Conservation (phyloP, 2,329 filamentous ascomycete species). For the Ophiostoma novo-ulmi region DNA sequence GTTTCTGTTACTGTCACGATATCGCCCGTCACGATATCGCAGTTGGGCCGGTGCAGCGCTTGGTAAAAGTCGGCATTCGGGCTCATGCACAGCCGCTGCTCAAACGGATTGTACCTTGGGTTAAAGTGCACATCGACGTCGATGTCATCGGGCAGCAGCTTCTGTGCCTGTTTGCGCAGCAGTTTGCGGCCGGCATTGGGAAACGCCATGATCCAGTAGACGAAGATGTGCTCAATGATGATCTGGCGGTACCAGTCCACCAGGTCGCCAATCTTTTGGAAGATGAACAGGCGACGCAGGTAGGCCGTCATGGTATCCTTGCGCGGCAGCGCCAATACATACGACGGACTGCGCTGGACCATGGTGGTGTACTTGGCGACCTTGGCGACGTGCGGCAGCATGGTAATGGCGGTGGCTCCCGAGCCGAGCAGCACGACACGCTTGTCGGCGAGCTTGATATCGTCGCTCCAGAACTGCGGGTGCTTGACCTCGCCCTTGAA, state of each 20-base stretch:
- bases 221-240: constrained; percentile 44
- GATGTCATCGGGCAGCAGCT: constrained; percentile 50
- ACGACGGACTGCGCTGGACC: constrained; percentile 73
- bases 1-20: constrained; percentile 44
- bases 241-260: constrained; percentile 49
- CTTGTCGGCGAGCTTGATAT: constrained; percentile 61
- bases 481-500: constrained; percentile 56
- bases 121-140: constrained; percentile 59
- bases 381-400: constrained; percentile 64
- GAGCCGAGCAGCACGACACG: constrained; percentile 68
- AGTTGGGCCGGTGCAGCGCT: constrained; percentile 38
- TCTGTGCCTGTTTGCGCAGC: constrained; percentile 43
- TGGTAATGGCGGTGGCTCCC: constrained; percentile 73
- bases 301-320: constrained; percentile 36
- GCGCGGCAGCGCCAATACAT: constrained; percentile 54
- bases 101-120: constrained; percentile 61
- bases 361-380: constrained; percentile 66
- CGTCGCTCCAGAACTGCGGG: constrained; percentile 54
- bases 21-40: constrained; percentile 41
- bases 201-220: constrained; percentile 48
- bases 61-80: constrained; percentile 52
- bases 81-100: constrained; percentile 69
- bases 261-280: constrained; percentile 37
- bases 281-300: constrained; percentile 43
- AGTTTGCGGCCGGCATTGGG: constrained; percentile 46